A percentile compares a stretch with the other conserved stretches of the same genome.
These are phyloP conservation scores for Yamadazyma paraphyllophila DNA, from an alignment of 805 yeast species.

Conservation along the genomic window DNA sequence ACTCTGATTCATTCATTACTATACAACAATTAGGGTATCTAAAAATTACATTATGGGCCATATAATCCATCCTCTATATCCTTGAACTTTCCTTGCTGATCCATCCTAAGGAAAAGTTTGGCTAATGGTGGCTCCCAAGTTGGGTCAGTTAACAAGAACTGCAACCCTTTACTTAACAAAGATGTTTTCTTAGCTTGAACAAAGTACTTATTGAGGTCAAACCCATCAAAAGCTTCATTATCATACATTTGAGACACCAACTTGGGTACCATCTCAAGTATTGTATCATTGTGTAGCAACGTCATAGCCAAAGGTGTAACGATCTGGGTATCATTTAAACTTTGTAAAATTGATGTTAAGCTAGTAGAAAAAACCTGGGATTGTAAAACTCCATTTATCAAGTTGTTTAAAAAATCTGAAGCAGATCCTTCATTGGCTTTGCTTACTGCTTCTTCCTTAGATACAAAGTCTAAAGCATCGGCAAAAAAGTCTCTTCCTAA, in stretches of 20 bases:
- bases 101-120: constrained; percentile 27
- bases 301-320: constrained; percentile 26
- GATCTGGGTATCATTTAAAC: constrained; percentile 31
- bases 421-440: constrained; percentile 29
- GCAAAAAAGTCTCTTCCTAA: not conserved
- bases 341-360: constrained; percentile 23
- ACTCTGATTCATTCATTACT: not conserved
- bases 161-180: constrained; percentile 21
- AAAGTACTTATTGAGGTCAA: constrained; percentile 25
- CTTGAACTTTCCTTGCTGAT: constrained; percentile 28
- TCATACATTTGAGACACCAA: constrained; percentile 24
- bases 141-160: constrained; percentile 27
- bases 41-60: constrained; percentile 19
- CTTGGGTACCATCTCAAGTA: constrained; percentile 21
- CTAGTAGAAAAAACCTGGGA: constrained; percentile 21
- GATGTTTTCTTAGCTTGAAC: constrained; percentile 22
- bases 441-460: not conserved
- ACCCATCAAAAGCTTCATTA: constrained; percentile 30
- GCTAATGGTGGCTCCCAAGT: constrained; percentile 33
- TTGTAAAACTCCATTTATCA: constrained; percentile 23
- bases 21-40: constrained; percentile 7
- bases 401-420: constrained; percentile 27
- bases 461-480: not conserved
- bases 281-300: constrained; percentile 21
- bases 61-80: constrained; percentile 29